Conservation (phyloP, 2,329 filamentous ascomycete genomes). For the Trematosphaeria pertusa region DNA sequence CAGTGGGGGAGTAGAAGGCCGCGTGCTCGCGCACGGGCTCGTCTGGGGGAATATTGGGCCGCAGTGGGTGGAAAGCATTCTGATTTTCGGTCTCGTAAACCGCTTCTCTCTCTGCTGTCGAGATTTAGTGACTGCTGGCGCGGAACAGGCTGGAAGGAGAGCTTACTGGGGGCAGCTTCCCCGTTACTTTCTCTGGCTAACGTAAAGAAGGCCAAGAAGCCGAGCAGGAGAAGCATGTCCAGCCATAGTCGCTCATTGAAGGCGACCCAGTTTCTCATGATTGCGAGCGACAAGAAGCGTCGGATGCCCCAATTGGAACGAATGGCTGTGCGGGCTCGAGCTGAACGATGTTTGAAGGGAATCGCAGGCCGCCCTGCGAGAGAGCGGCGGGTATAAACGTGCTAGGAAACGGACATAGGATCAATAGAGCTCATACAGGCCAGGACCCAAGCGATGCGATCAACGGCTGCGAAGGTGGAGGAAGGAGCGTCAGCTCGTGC, state of each 20-base stretch:
- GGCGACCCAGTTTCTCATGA: slow-evolving; percentile 9
- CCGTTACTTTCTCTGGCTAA: slow-evolving; percentile 5
- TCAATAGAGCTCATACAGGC: slow-evolving; percentile 5
- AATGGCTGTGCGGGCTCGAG: neutral
- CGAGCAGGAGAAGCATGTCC: slow-evolving; percentile 5
- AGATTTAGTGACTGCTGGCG: slow-evolving; percentile 2
- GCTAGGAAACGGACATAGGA: slow-evolving; percentile 13
- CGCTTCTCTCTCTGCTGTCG: neutral
- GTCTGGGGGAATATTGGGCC: too few relatives aligned
- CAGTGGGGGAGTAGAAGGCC: slow-evolving; percentile 3
- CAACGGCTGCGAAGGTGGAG: too few relatives aligned
- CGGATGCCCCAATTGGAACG: too few relatives aligned
- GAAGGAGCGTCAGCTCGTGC: neutral
- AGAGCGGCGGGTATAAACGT: slow-evolving; percentile 19
- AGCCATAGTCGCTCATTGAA: slow-evolving; percentile 10
- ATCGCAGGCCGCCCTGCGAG: slow-evolving; percentile 14
- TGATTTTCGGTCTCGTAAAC: slow-evolving; percentile 24
- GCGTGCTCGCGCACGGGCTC: neutral
- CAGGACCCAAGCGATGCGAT: neutral
- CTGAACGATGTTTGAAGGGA: neutral
- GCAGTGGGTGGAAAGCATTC: slow-evolving; percentile 13
- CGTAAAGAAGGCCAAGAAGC: slow-evolving; percentile 13
- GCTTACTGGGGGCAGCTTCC: slow-evolving; percentile 15
- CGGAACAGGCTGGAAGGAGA: neutral
- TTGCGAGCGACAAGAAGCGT: neutral